These are phyloP conservation scores for Malassezia sympodialis DNA, from an alignment of 1,284 basidiomycete genomes.

Conservation along the genomic window DNA sequence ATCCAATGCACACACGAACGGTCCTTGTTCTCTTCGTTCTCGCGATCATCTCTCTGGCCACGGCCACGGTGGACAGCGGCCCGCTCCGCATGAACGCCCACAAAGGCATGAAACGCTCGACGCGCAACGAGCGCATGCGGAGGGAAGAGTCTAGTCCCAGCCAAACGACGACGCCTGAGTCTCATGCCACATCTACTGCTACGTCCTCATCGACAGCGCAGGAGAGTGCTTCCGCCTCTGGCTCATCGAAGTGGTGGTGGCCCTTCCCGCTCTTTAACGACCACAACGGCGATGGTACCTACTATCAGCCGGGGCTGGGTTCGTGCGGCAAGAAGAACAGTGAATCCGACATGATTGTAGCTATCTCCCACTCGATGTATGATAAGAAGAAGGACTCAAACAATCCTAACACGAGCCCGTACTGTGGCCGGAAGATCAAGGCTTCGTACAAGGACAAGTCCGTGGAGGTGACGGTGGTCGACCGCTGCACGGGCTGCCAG, in stretches of 20 bases:
- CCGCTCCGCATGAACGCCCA: not conserved
- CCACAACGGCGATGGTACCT: constrained; percentile 32
- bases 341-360: constrained; percentile 36
- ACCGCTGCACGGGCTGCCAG: constrained; percentile 33
- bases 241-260: not conserved
- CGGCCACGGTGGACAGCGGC: not conserved
- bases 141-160: not conserved
- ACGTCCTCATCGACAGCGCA: not conserved
- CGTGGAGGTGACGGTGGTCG: constrained; percentile 30
- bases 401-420: constrained; percentile 39
- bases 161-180: not conserved
- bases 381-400: constrained; percentile 24
- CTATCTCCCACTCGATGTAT: constrained; percentile 29
- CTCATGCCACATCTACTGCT: not conserved
- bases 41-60: not conserved
- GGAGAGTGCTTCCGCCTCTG: not conserved
- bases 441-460: constrained; percentile 34
- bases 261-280: not conserved
- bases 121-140: not conserved
- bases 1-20: not conserved
- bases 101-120: not conserved
- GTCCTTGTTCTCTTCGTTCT: not conserved
- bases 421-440: constrained; percentile 38
- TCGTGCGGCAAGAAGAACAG: constrained; percentile 33
- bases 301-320: constrained; percentile 36